Evolutionary conservation across 345 rosid genomes (phyloP).

Genomic region (Nephelium lappaceum): DNA sequence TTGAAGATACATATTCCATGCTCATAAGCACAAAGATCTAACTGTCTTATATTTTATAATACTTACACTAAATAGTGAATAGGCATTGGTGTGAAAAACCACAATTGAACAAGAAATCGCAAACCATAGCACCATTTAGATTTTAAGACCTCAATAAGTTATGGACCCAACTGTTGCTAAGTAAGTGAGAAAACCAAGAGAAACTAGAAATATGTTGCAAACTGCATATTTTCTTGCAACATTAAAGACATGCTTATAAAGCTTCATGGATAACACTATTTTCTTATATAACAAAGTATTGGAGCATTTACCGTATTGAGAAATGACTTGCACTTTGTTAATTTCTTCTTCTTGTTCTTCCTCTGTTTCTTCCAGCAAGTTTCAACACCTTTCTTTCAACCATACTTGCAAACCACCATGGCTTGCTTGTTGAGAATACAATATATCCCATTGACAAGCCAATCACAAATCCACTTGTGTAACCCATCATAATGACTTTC

Average conservation of each 20-base stretch:
- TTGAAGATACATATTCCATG: too few species aligned
- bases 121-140: background rate
- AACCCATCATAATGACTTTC: background rate
- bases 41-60: too few species aligned
- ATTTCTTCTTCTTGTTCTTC: background rate
- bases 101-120: background rate
- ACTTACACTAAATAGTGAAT: too few species aligned
- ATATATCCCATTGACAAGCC: slow-evolving; percentile 7
- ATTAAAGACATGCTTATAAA: background rate
- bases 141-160: background rate
- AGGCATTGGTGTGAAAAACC: background rate
- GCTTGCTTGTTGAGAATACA: slow-evolving; percentile 12
- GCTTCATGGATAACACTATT: too few species aligned
- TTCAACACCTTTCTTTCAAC: slow-evolving; percentile 1
- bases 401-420: background rate
- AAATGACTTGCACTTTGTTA: background rate
- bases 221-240: background rate
- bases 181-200: background rate
- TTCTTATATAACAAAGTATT: background rate
- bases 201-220: background rate
- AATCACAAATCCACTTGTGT: background rate
- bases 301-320: too few species aligned
- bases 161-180: background rate
- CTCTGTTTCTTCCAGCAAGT: background rate
- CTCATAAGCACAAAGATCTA: too few species aligned